Base-by-base conservation (phyloP, 2,329 filamentous ascomycete genomes). In the Fusarium penzigii region DNA sequence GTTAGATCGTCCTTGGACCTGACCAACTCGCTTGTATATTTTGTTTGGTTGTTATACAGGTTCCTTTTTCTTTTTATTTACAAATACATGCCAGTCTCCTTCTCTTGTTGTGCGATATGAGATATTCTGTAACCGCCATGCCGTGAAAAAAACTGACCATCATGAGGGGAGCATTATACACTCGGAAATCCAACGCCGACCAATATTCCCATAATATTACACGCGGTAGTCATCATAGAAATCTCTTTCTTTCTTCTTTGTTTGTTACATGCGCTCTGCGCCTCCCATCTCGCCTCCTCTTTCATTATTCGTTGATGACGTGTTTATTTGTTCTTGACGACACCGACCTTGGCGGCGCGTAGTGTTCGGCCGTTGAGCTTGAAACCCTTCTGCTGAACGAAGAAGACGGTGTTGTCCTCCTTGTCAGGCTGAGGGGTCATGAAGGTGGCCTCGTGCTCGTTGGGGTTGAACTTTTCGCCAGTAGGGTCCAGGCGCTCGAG, bases 301-400 rank as follows among this genome's bases (percentile, higher is more conserved):
- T 52, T 57, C 44, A 49, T 40, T 40, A 36, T 36, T 49, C 7
- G 20, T 5, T 25, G 20, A 25, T 25, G 20, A 25, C 40, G 38
- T 6, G 44, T 52, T 70, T 75, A 78, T 64, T 73, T 71, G 77
- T 94, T 96, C 83, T 94, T 96, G 61, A 96, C 92, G 52, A 97
- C 92, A 69, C 93, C 92, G 59, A 97, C 93, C 83, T 97, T 96
- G 69, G 93, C 91, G 58, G 93, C 91, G 72, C 94, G 85, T 67
- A 99, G 75, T 51, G 96, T 82, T 56, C 94, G 82, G 54, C 93
- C 92, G 71, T 99, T 97, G 59, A 97, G 84, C 75, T 85, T 86
- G 80, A 96, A 99, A 48, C 94, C 94, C 81, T 96, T 97, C 75
- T 90, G 90, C 81, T 97, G 93, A 45, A 91, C 91, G 71, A 88